phyloP scores from a whole-genome alignment of 345 rosid species.

The Rhodamnia argentea region DNA sequence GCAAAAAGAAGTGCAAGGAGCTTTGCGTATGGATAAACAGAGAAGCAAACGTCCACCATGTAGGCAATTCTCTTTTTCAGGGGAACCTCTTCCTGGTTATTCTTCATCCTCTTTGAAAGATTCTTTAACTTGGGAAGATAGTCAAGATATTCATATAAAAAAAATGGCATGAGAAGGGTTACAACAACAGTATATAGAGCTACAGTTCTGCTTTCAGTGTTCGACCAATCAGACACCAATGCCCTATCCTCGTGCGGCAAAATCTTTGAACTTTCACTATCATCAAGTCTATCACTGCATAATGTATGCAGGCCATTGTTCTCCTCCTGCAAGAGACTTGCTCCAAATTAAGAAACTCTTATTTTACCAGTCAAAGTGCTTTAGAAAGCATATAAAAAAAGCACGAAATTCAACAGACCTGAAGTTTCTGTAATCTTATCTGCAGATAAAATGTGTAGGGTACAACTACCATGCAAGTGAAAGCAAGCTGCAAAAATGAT shows the following conservation, averaged over 20 bases:
- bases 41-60: slow-evolving; percentile 80
- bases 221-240: slow-evolving; percentile 16
- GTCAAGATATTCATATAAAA: slow-evolving; percentile 64
- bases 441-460: slow-evolving; percentile 38
- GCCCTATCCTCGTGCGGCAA: slow-evolving; percentile 16
- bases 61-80: slow-evolving; percentile 87
- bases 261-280: slow-evolving; percentile 12
- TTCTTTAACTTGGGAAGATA: slow-evolving; percentile 49
- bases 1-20: slow-evolving; percentile 84
- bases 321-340: slow-evolving; percentile 53
- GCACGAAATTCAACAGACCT: slow-evolving; percentile 21
- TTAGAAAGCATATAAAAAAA: background rate
- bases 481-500: slow-evolving; percentile 46
- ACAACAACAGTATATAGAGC: slow-evolving; percentile 50
- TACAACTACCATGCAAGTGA: slow-evolving; percentile 36
- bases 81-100: slow-evolving; percentile 64
- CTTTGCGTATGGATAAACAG: slow-evolving; percentile 84
- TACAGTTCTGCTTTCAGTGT: slow-evolving; percentile 42
- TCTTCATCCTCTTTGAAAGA: slow-evolving; percentile 30
- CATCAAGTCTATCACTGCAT: slow-evolving; percentile 28
- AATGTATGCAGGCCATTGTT: slow-evolving; percentile 27
- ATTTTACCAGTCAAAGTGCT: background rate
- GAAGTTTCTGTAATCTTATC: slow-evolving; percentile 36
- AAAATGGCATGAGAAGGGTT: slow-evolving; percentile 49
- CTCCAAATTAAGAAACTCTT: background rate